phyloP scores from a whole-genome alignment of 768 basidiomycete species.

The Hygrocybe punicea region DNA sequence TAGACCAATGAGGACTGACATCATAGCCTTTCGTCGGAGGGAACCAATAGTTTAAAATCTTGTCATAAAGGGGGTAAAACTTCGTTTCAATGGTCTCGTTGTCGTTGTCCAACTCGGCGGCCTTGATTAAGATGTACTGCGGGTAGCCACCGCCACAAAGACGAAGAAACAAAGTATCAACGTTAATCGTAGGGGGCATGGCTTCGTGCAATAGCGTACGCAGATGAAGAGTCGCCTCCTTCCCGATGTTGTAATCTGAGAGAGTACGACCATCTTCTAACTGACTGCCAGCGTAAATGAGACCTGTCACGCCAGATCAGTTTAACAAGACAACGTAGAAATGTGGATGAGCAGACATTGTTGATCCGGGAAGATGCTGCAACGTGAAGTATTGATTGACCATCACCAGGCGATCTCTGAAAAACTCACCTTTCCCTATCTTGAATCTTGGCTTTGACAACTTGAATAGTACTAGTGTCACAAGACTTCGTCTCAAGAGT shows the following conservation, averaged over 20 bases:
- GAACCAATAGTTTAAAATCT: slow-evolving; percentile 15
- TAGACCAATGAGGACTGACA: slow-evolving; percentile 10
- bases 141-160: slow-evolving; percentile 57
- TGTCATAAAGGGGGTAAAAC: slow-evolving; percentile 14
- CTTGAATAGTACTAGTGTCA: slow-evolving; percentile 10
- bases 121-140: slow-evolving; percentile 8
- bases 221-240: slow-evolving; percentile 43
- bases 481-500: slow-evolving; percentile 11
- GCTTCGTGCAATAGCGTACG: slow-evolving; percentile 52
- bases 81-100: slow-evolving; percentile 41
- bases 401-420: neutral
- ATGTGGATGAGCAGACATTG: slow-evolving; percentile 48
- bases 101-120: slow-evolving; percentile 9
- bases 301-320: too few species aligned
- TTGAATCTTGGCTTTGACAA: slow-evolving; percentile 87
- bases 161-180: slow-evolving; percentile 43
- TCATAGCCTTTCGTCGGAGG: slow-evolving; percentile 9
- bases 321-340: too few species aligned
- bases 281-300: too few species aligned
- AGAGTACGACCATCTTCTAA: too few species aligned
- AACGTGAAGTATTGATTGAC: slow-evolving; percentile 1
- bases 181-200: slow-evolving; percentile 41
- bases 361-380: slow-evolving; percentile 70
- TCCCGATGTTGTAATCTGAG: too few species aligned
- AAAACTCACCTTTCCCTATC: slow-evolving; percentile 84